phyloP scores from a whole-genome alignment of 768 basidiomycete species.

The Termitomyces sp. region DNA sequence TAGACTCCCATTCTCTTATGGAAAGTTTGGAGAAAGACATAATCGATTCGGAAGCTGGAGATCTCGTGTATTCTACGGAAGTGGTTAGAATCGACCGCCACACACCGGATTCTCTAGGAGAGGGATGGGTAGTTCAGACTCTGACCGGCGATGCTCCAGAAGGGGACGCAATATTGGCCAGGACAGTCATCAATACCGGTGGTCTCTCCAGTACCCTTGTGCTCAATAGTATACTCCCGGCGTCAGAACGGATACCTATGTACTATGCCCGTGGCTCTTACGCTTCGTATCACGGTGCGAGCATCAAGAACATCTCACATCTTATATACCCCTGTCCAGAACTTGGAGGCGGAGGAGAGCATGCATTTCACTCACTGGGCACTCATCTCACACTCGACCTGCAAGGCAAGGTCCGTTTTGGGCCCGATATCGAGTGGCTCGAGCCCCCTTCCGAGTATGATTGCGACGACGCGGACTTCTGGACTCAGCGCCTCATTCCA shows the following conservation, averaged over 20 bases:
- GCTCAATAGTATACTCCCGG: conserved; percentile 64
- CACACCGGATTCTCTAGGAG: conserved; percentile 30
- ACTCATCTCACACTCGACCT: conserved; percentile 91
- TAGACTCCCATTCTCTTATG: conserved; percentile 86
- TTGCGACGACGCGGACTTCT: conserved; percentile 65
- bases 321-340: conserved; percentile 93
- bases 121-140: conserved; percentile 89
- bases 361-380: conserved; percentile 81
- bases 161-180: conserved; percentile 64
- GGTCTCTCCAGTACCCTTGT: conserved; percentile 72
- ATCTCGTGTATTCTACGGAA: conserved; percentile 73
- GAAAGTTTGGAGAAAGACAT: conserved; percentile 81
- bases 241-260: conserved; percentile 58
- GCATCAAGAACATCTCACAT: conserved; percentile 59
- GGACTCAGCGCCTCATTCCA: conserved; percentile 63
- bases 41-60: conserved; percentile 59
- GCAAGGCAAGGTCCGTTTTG: conserved; percentile 82
- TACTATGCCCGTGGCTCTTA: conserved; percentile 86
- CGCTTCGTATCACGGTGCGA: conserved; percentile 81
- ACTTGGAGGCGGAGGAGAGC: conserved; percentile 41
- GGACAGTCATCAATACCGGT: conserved; percentile 77
- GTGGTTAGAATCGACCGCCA: conserved; percentile 84
- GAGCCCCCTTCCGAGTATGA: conserved; percentile 41
- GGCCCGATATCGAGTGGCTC: conserved; percentile 91
- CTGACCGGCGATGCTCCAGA: conserved; percentile 46